Percentiles rank a stretch among this genome's conserved stretches.
Conservation (phyloP, 2,329 filamentous ascomycete genomes). For the Raffaelea arxii region DNA sequence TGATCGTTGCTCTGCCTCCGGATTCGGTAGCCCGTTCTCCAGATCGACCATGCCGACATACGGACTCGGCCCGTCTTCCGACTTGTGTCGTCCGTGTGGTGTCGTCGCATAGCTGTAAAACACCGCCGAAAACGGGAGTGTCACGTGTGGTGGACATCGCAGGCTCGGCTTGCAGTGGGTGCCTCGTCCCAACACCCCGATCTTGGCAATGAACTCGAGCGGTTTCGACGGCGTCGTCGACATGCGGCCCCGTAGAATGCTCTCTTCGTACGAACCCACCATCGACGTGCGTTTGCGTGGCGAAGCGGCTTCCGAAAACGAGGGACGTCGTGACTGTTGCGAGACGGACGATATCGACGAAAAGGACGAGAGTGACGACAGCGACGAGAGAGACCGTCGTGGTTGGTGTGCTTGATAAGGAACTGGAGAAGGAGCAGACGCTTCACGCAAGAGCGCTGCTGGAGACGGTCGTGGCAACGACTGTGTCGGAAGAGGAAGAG, state of each 20-base stretch:
- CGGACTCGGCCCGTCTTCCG: slow-evolving; percentile 82
- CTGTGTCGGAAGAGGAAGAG: slow-evolving; percentile 6
- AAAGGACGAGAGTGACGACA: slow-evolving; percentile 25
- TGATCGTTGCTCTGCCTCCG: slow-evolving; percentile 35
- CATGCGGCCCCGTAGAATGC: slow-evolving; percentile 89
- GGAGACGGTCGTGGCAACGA: slow-evolving; percentile 11
- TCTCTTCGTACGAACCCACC: slow-evolving; percentile 97
- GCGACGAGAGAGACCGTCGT: slow-evolving; percentile 61
- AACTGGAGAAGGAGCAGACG: slow-evolving; percentile 32
- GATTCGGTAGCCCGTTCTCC: slow-evolving; percentile 62
- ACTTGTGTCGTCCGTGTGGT: slow-evolving; percentile 49
- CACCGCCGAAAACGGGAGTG: slow-evolving; percentile 82
- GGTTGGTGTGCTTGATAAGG: slow-evolving; percentile 74
- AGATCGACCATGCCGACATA: slow-evolving; percentile 92
- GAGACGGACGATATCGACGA: slow-evolving; percentile 26
- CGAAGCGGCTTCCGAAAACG: slow-evolving; percentile 62
- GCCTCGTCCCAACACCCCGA: slow-evolving; percentile 82
- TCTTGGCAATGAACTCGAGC: slow-evolving; percentile 86
- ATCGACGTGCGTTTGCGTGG: slow-evolving; percentile 84
- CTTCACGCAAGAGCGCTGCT: background rate
- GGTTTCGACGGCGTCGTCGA: slow-evolving; percentile 91
- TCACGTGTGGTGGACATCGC: slow-evolving; percentile 81
- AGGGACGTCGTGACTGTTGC: slow-evolving; percentile 49
- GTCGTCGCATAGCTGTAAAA: slow-evolving; percentile 86
- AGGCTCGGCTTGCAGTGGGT: slow-evolving; percentile 72